Base-by-base conservation (phyloP, 2,329 filamentous ascomycete species). In the Venturia oleaginea region DNA sequence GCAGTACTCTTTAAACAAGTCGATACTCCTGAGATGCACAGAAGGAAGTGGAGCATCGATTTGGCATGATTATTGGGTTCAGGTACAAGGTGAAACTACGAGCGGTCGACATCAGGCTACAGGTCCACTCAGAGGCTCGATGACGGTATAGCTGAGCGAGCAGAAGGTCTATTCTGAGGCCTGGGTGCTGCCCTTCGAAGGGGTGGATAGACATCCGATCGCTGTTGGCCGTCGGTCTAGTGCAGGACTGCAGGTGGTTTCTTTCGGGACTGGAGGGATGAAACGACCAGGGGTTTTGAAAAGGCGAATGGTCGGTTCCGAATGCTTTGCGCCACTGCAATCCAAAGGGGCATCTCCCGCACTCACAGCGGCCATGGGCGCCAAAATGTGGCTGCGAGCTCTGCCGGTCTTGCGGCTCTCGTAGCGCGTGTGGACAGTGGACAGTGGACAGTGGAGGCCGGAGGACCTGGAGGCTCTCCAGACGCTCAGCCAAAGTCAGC, bases 11-110 rank as follows among this genome's bases (percentile, higher is more conserved):
- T 51, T 51, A 51, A 57, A 57, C 27, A 57, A n/a, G 15, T 57
- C 51, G 7, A 57, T 57, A 34, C 51, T 57, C 51, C 30, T 57
- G 17, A 34, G 51, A 57, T 19, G 51, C 51, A 57, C 27, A 57
- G 15, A 32, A 19, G 30, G 27, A n/a, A 55, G 51, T 55, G 51
- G 51, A 55, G 51, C 27, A 55, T 55, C 22, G 51, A 34, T 34
- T 55, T 55, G 51, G 27, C 46, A 24, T 22, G 13, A 48, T 8
- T n/a, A 48, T n/a, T 48, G 4, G 46, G 46, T 24, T 51, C 46
- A 51, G 46, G 46, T 51, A 51, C 46, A 15, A 17, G 6, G 15
- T 51, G 46, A 51, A 51, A 51, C 46, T 46, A 22, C 11, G 46
- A 27, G 46, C 22, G 11, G 15, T 51, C 46, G 46, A 13, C 46